phyloP scores from a whole-genome alignment of 1,139 yeast species.

The Zhuliangozyma blackwelliae region DNA sequence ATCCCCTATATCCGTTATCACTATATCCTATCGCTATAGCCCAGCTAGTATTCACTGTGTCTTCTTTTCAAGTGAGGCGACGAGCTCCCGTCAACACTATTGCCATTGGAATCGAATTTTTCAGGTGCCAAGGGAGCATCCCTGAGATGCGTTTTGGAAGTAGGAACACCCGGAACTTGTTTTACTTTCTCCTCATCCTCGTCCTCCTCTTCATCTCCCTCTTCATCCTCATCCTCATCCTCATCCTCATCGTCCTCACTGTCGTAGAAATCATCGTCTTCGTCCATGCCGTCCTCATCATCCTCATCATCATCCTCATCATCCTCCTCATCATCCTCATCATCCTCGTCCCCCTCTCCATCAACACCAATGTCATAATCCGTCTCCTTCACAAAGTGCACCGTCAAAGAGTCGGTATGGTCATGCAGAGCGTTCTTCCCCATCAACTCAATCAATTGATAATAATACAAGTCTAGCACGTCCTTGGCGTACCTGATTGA shows the following conservation, averaged over 20 bases:
- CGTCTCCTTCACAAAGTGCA: conserved; percentile 8
- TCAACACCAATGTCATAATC: conserved; percentile 8
- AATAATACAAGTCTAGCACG: conserved; percentile 56
- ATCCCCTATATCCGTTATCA: too few relatives aligned
- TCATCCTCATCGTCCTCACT: conserved; percentile 12
- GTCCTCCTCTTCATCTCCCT: too few relatives aligned
- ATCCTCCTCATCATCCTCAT: conserved; percentile 1
- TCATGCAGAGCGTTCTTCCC: conserved; percentile 34
- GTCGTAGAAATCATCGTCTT: conserved; percentile 12
- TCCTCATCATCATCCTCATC: conserved; percentile 3
- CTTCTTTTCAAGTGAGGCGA: conserved; percentile 36
- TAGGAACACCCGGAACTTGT: too few relatives aligned
- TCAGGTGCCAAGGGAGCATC: too few relatives aligned
- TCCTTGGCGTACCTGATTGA: conserved; percentile 34
- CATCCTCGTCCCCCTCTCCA: conserved; percentile 5
- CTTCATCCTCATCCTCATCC: conserved; percentile 10
- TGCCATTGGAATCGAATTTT: conserved; percentile 23
- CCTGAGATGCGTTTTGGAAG: too few relatives aligned
- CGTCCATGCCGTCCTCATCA: conserved; percentile 5
- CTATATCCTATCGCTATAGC: not conserved
- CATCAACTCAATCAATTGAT: conserved; percentile 57
- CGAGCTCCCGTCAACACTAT: conserved; percentile 27
- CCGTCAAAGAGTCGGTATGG: conserved; percentile 4
- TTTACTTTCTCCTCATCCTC: too few relatives aligned
- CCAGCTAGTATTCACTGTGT: conserved; percentile 9